Evolutionary conservation across 2,329 filamentous ascomycete species (phyloP).

Genomic region (Fusarium longipes): DNA sequence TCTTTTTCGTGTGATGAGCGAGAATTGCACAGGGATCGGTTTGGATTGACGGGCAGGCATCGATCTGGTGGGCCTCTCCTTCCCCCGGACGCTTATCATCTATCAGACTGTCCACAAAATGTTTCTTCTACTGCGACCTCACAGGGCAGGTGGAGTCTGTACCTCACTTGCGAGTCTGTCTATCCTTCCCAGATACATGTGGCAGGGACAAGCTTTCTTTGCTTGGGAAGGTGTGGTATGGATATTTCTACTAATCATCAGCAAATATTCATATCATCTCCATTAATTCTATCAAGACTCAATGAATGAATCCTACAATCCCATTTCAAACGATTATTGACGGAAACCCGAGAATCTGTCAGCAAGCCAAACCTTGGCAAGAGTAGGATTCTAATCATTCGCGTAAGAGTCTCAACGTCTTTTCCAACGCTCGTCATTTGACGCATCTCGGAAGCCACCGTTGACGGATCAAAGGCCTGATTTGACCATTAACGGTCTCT

Average conservation of each 20-base stretch:
- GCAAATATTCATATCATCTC: background rate
- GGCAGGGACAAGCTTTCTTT: background rate
- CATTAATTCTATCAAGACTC: background rate
- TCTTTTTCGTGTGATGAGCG: background rate
- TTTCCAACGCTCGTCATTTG: conserved; percentile 28
- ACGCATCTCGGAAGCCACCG: conserved; percentile 10
- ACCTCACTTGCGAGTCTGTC: background rate
- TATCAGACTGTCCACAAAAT: conserved; percentile 28
- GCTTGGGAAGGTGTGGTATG: too few relatives aligned
- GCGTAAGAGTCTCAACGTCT: conserved; percentile 9
- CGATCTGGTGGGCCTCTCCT: conserved; percentile 19
- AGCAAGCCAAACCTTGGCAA: background rate
- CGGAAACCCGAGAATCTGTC: background rate
- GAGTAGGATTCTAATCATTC: conserved; percentile 4
- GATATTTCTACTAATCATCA: too few relatives aligned
- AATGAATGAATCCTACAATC: background rate
- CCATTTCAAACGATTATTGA: background rate
- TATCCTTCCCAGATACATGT: background rate
- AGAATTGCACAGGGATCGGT: conserved; percentile 21
- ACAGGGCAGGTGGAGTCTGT: conserved; percentile 17
- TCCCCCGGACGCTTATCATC: conserved; percentile 13
- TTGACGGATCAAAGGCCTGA: conserved; percentile 17
- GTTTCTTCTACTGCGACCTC: conserved; percentile 20
- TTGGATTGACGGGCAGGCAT: conserved; percentile 17
- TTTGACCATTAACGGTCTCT: conserved; percentile 29